Evolutionary conservation across 192 early-diverging fungal species (phyloP).

Genomic region (Linderina pennispora): DNA sequence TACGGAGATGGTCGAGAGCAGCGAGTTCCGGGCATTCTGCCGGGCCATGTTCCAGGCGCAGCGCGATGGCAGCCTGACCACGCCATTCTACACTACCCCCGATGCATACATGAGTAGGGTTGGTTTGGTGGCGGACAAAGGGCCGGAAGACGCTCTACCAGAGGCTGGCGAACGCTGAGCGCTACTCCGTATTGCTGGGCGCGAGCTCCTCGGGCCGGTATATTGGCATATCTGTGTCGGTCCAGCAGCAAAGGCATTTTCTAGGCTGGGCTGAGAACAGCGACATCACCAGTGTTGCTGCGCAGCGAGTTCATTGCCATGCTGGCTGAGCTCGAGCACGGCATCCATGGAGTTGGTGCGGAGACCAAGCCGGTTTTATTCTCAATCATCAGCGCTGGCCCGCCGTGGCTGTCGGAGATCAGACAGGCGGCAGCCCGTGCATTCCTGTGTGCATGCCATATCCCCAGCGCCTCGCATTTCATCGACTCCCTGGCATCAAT

Average conservation of each 20-base stretch:
- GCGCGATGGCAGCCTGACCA: neutral
- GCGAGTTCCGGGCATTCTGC: conserved; percentile 8
- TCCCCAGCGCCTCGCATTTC: conserved; percentile 1
- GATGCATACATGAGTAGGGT: conserved; percentile 1
- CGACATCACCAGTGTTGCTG: neutral
- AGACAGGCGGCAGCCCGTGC: neutral
- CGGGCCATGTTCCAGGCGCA: conserved; percentile 4
- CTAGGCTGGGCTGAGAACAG: neutral
- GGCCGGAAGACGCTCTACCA: conserved; percentile 1
- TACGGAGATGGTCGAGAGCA: conserved; percentile 1
- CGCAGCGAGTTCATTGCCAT: neutral
- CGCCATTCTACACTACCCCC: neutral
- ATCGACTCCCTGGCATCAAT: neutral
- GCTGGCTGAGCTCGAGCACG: neutral
- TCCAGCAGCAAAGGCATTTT: neutral
- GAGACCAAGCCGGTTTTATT: neutral
- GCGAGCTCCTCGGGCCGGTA: neutral
- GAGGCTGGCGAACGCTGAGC: neutral
- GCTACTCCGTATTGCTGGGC: neutral
- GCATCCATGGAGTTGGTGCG: neutral
- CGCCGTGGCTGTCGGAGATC: neutral
- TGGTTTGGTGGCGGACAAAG: neutral
- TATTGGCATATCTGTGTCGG: neutral
- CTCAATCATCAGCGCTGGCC: neutral
- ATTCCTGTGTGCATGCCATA: conserved; percentile 1